A percentile compares a stretch with the other conserved stretches of the same genome.
Conservation (phyloP, 139 green algal genomes). For the Chlamydomonas sphaeroides region DNA sequence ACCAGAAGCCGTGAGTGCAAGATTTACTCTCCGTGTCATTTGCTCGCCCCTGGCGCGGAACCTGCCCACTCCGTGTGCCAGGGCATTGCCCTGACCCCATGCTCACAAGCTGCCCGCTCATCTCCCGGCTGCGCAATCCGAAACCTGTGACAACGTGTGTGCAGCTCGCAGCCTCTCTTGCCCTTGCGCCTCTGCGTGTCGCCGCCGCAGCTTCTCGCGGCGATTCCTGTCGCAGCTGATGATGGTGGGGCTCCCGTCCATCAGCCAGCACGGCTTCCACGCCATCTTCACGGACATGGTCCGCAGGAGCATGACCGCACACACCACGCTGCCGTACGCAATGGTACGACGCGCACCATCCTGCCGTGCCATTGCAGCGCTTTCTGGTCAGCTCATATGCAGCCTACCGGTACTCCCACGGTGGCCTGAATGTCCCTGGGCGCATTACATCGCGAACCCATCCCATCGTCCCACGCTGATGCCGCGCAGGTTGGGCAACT, state of each 20-base stretch:
- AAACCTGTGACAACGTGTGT: background rate
- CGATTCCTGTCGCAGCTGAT: slow-evolving; percentile 50
- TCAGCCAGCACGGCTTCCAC: slow-evolving; percentile 49
- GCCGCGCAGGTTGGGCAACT: slow-evolving; percentile 26
- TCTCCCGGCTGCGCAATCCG: background rate
- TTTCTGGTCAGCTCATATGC: too few species aligned
- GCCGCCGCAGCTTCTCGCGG: slow-evolving; percentile 21
- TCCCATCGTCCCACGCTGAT: too few species aligned
- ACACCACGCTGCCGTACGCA: slow-evolving; percentile 4
- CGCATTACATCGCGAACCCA: too few species aligned
- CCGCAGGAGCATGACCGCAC: slow-evolving; percentile 19
- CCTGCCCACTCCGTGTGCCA: too few species aligned
- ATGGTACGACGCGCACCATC: too few species aligned
- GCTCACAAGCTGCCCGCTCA: background rate
- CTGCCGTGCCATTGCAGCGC: too few species aligned
- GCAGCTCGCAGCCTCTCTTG: background rate
- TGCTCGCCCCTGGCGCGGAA: too few species aligned
- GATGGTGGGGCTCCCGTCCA: slow-evolving; percentile 46
- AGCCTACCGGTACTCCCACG: too few species aligned
- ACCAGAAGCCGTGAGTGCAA: slow-evolving; percentile 47
- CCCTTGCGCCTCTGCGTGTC: background rate
- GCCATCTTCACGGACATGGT: slow-evolving; percentile 57
- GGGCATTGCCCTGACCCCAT: too few species aligned
- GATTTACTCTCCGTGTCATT: too few species aligned
- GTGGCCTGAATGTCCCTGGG: background rate